Percentiles rank a stretch among this genome's conserved stretches.
These are phyloP conservation scores for Paracamarosporium sp. DNA, from an alignment of 2,329 filamentous ascomycete genomes.

Conservation along the genomic window DNA sequence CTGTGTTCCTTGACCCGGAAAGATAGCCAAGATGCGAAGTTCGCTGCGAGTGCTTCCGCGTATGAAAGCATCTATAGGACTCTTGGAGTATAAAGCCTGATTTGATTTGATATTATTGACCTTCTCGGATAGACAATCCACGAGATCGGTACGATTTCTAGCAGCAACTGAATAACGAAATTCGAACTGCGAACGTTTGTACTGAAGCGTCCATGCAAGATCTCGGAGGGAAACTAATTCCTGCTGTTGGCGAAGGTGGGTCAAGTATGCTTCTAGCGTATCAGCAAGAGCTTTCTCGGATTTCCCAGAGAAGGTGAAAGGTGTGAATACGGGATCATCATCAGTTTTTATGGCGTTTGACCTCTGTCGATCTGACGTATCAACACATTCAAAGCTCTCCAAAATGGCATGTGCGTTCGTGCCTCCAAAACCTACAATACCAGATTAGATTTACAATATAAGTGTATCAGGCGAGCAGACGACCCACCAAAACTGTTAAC, in stretches of 20 bases:
- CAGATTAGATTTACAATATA: not conserved
- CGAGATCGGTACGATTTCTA: not conserved
- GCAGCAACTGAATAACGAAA: constrained; percentile 8
- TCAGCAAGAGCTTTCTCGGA: constrained; percentile 7
- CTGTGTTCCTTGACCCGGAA: constrained; percentile 54
- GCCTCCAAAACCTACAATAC: constrained; percentile 20
- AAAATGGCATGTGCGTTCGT: constrained; percentile 25
- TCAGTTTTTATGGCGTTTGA: not conserved
- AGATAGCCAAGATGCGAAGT: constrained; percentile 45
- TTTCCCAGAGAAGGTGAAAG: constrained; percentile 16
- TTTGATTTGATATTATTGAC: not conserved
- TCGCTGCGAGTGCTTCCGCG: constrained; percentile 15
- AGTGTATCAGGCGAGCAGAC: not conserved
- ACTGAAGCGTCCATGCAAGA: constrained; percentile 20
- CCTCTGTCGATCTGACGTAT: not conserved
- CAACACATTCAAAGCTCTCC: constrained; percentile 20
- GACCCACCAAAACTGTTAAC: constrained; percentile 19
- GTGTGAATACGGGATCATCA: not conserved
- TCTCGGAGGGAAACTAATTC: not conserved
- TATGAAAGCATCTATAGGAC: constrained; percentile 5
- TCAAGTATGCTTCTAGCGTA: constrained; percentile 6
- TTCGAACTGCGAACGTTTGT: constrained; percentile 14
- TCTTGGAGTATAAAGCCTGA: constrained; percentile 7
- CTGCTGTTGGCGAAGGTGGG: constrained; percentile 6
- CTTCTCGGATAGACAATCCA: not conserved